phyloP scores from a whole-genome alignment of 495 filamentous ascomycete species.

The Neurospora sp. region DNA sequence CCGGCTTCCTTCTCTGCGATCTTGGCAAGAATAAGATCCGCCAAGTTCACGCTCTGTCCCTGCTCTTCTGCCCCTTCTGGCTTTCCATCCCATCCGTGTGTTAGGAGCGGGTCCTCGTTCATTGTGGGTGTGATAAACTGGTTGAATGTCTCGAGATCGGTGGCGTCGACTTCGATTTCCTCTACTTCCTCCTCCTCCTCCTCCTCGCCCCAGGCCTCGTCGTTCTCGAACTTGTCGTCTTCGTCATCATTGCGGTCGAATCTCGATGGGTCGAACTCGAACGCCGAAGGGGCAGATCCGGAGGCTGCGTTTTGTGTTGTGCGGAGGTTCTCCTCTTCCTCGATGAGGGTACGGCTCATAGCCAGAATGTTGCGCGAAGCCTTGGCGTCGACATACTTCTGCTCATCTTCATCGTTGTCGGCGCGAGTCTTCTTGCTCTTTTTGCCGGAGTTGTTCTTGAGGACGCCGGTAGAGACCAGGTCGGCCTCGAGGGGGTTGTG shows the following conservation, averaged over 20 bases:
- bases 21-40: conserved; percentile 85
- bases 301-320: conserved; percentile 4
- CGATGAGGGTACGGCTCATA: conserved; percentile 72
- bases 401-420: conserved; percentile 51
- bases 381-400: conserved; percentile 73
- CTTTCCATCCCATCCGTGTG: conserved; percentile 36
- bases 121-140: conserved; percentile 62
- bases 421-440: conserved; percentile 46
- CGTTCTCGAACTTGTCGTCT: conserved; percentile 37
- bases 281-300: conserved; percentile 22
- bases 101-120: conserved; percentile 42
- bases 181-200: conserved; percentile 75
- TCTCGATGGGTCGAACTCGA: conserved; percentile 34
- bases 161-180: conserved; percentile 78
- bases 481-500: conserved; percentile 70
- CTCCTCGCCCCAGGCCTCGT: conserved; percentile 55
- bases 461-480: conserved; percentile 52
- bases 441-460: conserved; percentile 42
- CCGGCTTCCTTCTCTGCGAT: conserved; percentile 86
- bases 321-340: conserved; percentile 47
- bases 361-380: conserved; percentile 78
- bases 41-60: conserved; percentile 63
- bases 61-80: conserved; percentile 35
- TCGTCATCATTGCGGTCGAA: conserved; percentile 20
- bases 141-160: conserved; percentile 82